Evolutionary conservation across 2,329 filamentous ascomycete genomes (phyloP).

Genomic region (Gnomoniopsis smithogilvyi): DNA sequence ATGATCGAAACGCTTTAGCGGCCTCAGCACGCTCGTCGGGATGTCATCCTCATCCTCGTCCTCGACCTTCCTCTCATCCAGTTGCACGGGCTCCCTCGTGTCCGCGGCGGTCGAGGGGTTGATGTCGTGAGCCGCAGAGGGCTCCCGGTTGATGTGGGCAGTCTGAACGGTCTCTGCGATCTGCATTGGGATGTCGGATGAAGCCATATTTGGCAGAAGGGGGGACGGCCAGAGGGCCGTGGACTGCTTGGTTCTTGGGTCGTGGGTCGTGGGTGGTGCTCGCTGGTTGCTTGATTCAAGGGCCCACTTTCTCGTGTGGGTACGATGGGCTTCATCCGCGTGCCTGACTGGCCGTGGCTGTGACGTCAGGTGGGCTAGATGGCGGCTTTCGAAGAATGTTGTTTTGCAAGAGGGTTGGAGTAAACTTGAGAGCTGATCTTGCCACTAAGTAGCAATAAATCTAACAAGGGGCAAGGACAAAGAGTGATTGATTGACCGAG

Average conservation of each 20-base stretch:
- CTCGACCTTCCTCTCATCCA: constrained; percentile 18
- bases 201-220: constrained; percentile 41
- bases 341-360: not conserved
- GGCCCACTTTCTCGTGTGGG: not conserved
- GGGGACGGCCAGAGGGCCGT: not conserved
- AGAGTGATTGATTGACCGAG: not conserved
- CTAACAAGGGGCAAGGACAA: not conserved
- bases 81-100: constrained; percentile 55
- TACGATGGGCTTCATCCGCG: not conserved
- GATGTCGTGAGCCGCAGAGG: constrained; percentile 70
- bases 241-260: not conserved
- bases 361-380: constrained; percentile 13
- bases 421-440: not conserved
- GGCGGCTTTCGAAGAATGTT: not conserved
- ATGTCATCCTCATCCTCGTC: constrained; percentile 60
- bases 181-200: constrained; percentile 55
- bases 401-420: not conserved
- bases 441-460: not conserved
- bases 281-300: not conserved
- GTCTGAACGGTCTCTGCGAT: constrained; percentile 78
- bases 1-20: constrained; percentile 42
- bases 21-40: constrained; percentile 61
- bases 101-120: constrained; percentile 77
- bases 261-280: not conserved
- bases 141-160: constrained; percentile 70